Conservation (phyloP, 257 asterid genomes). For the Cruciata laevipes region DNA sequence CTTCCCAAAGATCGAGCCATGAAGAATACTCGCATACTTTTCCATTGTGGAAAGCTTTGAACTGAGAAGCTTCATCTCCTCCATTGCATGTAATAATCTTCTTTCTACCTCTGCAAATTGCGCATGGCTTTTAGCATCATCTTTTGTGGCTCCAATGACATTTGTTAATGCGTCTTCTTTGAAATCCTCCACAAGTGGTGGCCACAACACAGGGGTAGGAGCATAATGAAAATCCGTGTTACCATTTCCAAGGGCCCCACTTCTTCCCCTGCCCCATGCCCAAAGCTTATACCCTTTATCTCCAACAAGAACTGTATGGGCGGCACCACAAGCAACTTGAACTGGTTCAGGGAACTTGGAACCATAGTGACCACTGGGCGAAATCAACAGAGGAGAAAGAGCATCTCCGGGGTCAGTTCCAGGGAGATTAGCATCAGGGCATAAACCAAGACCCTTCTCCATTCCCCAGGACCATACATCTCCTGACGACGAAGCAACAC, state of each 20-base stretch:
- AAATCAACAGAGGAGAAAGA: conserved; percentile 46
- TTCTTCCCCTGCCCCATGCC: conserved; percentile 95
- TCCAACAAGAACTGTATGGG: conserved; percentile 76
- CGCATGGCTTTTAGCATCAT: conserved; percentile 27
- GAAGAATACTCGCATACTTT: conserved; percentile 69
- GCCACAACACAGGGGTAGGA: conserved; percentile 65
- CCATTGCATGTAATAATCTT: conserved; percentile 44
- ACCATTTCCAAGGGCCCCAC: conserved; percentile 87
- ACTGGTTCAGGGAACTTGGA: conserved; percentile 48
- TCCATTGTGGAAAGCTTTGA: conserved; percentile 49
- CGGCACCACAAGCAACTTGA: conserved; percentile 83
- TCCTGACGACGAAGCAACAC: conserved; percentile 70
- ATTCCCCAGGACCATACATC: conserved; percentile 97
- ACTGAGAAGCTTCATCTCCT: conserved; percentile 55
- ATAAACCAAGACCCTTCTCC: conserved; percentile 88
- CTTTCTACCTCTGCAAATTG: conserved; percentile 41
- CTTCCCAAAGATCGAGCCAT: conserved; percentile 69
- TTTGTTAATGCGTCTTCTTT: conserved; percentile 14
- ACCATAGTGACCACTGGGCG: conserved; percentile 30
- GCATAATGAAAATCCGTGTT: conserved; percentile 36
- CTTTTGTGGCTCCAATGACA: conserved; percentile 12
- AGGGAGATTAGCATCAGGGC: conserved; percentile 70
- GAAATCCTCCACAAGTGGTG: conserved; percentile 41
- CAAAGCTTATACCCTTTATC: conserved; percentile 67
- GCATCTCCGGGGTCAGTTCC: conserved; percentile 84